Evolutionary conservation across 768 basidiomycete species (phyloP), one percentile per base, ranked within the genome.

Genomic region (Naganishia antarctica): DNA sequence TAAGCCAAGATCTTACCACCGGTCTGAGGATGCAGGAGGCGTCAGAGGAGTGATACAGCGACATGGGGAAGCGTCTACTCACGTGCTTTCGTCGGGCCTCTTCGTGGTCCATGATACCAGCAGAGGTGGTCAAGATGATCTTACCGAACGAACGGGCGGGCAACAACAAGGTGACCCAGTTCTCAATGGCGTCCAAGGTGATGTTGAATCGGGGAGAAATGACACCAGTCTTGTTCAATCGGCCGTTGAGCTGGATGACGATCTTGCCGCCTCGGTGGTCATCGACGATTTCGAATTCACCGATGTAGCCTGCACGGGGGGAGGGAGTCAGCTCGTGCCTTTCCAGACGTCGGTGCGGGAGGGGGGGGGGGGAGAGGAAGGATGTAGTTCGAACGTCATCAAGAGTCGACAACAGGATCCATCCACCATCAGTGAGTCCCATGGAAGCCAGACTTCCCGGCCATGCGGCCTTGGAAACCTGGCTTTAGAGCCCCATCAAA

Each of bases 151-250:
- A 88, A 86, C 96, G 87, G 71, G 94, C 87, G 65, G 96, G 96
- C 66, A 98, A 85, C 65, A 99, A 81, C 82, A 91, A 83, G 84
- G 92, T 92, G 83, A 98, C 91, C 94, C 94, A 97, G 68, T 83
- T 73, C 71, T 77, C 76, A 64, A 77, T 96, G 77, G 93, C 87
- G 73, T 80, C 86, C 67, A 89, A 87, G 78, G 92, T 89, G 72
- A 98, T 85, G 81, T 98, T 97, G 85, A 90, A 98, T 61, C 96
- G 89, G 46, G 94, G 93, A n/a, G 93, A 97, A 81, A 97, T 97
- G 77, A 99, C 94, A 72, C 94, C 96, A n/a, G 87, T 88, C 83
- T 99, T 99, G 85, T 99, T 99, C 73, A 99, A 85, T 66, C 91
- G 89, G 48, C 96, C 96, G 76, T 96, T 99, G 64, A 99, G 86